Base-by-base conservation (phyloP, 257 asterid genomes). In the Forsythia viridissima region DNA sequence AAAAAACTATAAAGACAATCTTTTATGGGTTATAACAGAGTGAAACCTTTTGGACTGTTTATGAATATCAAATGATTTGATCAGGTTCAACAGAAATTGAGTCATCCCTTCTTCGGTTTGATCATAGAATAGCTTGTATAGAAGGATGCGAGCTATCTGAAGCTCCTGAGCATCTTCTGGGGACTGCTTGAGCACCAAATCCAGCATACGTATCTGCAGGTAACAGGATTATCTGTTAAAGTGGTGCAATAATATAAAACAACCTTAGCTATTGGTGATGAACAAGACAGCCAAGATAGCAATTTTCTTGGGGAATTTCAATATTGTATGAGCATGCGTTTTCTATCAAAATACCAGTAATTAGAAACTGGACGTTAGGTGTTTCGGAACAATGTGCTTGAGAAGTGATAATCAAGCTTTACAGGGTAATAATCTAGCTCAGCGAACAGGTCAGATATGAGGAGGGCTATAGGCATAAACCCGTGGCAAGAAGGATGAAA, bases 91-190 rank as follows among this genome's bases (percentile, higher is more conserved):
- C 78, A 93, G 91, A 86, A 92, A 93, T 75, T 77, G 91, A 44
- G 97, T 93, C 97, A 96, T 86, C 83, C 98, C 98, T 83, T 91
- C 98, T 82, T 96, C 99, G 41, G 99, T 96, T 87, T 96, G 99
- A 89, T 96, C 97, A 72, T 96, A 96, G 86, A 96, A 93, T 85
- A 96, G 86, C 91, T 96, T 96, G 93, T 93, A 96, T 61, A 96
- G 96, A 81, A 93, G 97, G 85, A 92, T 75, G 13, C 99, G 94
- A 70, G 97, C 96, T 52, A 93, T 96, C 88, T 89, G 96, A 85
- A 92, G 89, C 85, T 96, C 99, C 86, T 79, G 88, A 24, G 97
- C 93, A 84, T 92, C 97, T 87, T 91, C 95, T 65, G 85, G 82
- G 75, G 95, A 90, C 86, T 84, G 88, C 87, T 90, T 89, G 77